Base-by-base conservation (phyloP, 2,329 filamentous ascomycete species). In the Apiospora rasikravindrae region DNA sequence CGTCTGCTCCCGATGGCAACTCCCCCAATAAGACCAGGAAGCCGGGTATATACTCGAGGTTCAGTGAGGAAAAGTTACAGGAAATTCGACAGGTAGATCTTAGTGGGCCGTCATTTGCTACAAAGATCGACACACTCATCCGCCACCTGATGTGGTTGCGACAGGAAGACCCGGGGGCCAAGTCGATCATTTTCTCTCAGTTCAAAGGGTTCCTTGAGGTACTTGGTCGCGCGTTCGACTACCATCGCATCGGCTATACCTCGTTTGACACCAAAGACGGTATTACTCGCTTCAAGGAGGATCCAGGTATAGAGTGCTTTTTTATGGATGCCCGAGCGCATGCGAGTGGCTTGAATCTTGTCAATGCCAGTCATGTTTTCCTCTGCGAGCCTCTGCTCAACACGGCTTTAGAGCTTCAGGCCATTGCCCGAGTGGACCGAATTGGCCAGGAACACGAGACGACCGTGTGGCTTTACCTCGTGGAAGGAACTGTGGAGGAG, bases 171-270 rank as follows among this genome's bases (percentile, higher is more conserved):
- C 94, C 94, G 0, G 94, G 94, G 0, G 91, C 94, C 13, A 98
- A 98, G 80, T 93, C 94, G 0, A 93, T 99, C 79, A 88, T 98
- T n/a, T 99, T 98, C 81, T 97, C 94, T 1, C 96, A 98, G 82
- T 88, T 80, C 70, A 70, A 73, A 16, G 71, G 70, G 10, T 98
- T 98, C 76, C 86, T 98, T 1, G 84, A 88, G 0, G 90, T 97
- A 8, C 86, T 98, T 0, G 87, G 87, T 11, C 86, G 86, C 13
- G 96, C 95, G 0, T 92, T 98, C 69, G 79, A 81, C 1, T 86
- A 88, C 4, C 94, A 94, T 81, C 88, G 90, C 68, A 96, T 99
- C 74, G 91, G 92, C 0, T 92, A 88, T 77, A 89, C 91, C 11
- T 91, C 90, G 4, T 92, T 98, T 71, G 90, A 93, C 72, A 88